Conservation (phyloP, 73 alveolate species). For the Durusdinium trenchii region DNA sequence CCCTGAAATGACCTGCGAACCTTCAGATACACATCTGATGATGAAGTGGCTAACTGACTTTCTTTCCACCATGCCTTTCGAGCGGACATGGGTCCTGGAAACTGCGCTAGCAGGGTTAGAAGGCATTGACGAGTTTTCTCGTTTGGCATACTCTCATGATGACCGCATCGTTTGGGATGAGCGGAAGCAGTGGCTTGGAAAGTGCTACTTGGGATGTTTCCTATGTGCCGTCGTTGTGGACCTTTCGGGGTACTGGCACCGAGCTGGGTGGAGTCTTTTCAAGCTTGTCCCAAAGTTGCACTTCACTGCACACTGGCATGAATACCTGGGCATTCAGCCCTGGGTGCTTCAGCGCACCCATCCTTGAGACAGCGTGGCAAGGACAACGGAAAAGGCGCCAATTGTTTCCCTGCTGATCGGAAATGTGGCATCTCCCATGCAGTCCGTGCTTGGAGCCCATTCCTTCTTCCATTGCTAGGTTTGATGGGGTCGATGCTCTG, state of each 20-base stretch:
- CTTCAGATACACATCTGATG: background rate
- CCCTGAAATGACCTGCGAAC: background rate
- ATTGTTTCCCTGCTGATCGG: too few species aligned
- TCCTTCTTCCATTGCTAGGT: background rate
- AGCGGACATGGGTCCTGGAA: background rate
- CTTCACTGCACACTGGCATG: background rate
- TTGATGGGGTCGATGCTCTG: background rate
- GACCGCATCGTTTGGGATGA: background rate
- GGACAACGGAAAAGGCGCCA: too few species aligned
- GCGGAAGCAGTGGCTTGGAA: background rate
- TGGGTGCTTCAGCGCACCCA: background rate
- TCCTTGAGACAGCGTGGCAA: too few species aligned
- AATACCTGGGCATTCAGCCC: background rate
- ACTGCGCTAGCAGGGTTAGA: background rate
- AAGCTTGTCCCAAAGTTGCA: background rate
- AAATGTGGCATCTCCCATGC: too few species aligned
- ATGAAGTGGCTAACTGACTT: background rate
- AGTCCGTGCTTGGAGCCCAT: too few species aligned
- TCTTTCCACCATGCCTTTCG: background rate
- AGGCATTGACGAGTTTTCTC: background rate
- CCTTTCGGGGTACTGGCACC: background rate
- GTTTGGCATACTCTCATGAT: background rate
- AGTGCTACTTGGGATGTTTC: background rate
- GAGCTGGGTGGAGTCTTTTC: background rate
- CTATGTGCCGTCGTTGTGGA: background rate